Conservation (phyloP, 495 filamentous ascomycete species). For the Penicillium flavigenum region DNA sequence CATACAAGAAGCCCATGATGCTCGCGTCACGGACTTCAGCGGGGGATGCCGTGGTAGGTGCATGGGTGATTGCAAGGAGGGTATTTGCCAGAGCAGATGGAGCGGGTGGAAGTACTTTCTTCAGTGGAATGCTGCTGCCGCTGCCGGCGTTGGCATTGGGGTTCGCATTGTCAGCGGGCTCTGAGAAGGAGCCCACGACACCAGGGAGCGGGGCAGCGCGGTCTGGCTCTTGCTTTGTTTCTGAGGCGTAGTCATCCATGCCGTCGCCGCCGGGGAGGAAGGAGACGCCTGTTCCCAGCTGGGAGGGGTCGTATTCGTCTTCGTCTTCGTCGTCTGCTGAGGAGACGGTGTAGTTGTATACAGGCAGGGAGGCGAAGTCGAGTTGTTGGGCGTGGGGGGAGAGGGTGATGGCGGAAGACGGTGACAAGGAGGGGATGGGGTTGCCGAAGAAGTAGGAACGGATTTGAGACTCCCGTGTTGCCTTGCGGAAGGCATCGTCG, state of each 20-base stretch:
- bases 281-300: constrained; percentile 41
- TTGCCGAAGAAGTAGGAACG: constrained; percentile 94
- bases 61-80: constrained; percentile 78
- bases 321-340: constrained; percentile 47
- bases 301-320: constrained; percentile 47
- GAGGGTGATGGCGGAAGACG: constrained; percentile 61
- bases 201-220: constrained; percentile 26
- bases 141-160: background rate
- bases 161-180: constrained; percentile 13
- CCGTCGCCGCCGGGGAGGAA: constrained; percentile 48
- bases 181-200: constrained; percentile 23
- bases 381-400: constrained; percentile 82
- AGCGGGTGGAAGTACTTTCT: constrained; percentile 39
- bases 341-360: constrained; percentile 61
- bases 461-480: constrained; percentile 68
- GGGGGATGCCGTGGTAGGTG: constrained; percentile 60
- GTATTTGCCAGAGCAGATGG: constrained; percentile 51
- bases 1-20: constrained; percentile 89
- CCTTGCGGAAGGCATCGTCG: constrained; percentile 71
- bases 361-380: constrained; percentile 65
- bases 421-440: constrained; percentile 33
- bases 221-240: constrained; percentile 22
- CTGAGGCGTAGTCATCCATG: constrained; percentile 27
- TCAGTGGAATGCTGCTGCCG: constrained; percentile 34
- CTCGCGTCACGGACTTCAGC: constrained; percentile 78